Conservation (phyloP, 192 early-diverging fungal genomes). For the Martensiomyces pterosporus region DNA sequence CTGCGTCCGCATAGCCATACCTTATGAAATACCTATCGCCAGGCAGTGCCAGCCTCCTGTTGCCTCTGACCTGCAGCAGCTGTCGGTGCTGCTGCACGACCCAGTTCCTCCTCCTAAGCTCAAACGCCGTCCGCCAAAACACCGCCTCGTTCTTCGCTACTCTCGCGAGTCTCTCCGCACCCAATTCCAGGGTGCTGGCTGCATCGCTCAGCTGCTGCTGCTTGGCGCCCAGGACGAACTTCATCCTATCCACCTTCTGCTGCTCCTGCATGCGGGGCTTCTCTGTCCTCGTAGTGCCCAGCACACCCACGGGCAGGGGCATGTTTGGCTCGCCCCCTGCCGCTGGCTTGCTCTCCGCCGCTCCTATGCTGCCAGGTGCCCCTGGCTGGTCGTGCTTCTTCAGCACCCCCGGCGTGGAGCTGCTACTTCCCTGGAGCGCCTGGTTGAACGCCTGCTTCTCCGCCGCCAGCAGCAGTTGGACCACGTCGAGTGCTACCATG, state of each 20-base stretch:
- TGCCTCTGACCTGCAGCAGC: not conserved
- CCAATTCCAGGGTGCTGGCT: slow-evolving; percentile 23
- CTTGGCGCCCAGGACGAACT: slow-evolving; percentile 46
- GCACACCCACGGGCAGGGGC: slow-evolving; percentile 27
- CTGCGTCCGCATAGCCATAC: slow-evolving; percentile 29
- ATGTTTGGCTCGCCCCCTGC: too few species aligned
- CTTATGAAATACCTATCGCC: slow-evolving; percentile 37
- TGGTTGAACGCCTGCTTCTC: slow-evolving; percentile 15
- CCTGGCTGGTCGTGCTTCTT: slow-evolving; percentile 16
- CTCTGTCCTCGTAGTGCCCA: slow-evolving; percentile 28
- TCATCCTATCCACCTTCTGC: slow-evolving; percentile 17
- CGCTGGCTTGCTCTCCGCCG: too few species aligned
- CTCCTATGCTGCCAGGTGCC: too few species aligned
- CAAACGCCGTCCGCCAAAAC: slow-evolving; percentile 45
- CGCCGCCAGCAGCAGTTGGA: slow-evolving; percentile 38
- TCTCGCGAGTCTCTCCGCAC: slow-evolving; percentile 8
- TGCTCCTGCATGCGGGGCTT: not conserved
- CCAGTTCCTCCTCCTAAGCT: slow-evolving; percentile 30
- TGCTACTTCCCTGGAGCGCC: slow-evolving; percentile 3
- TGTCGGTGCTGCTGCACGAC: slow-evolving; percentile 35
- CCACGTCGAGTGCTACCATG: slow-evolving; percentile 41
- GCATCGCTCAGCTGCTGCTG: slow-evolving; percentile 35
- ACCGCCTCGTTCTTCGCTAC: slow-evolving; percentile 18
- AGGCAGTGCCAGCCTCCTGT: not conserved
- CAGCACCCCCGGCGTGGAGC: not conserved